Evolutionary conservation across 208 protist species (phyloP).

Genomic region (Leishmania martiniquensis): DNA sequence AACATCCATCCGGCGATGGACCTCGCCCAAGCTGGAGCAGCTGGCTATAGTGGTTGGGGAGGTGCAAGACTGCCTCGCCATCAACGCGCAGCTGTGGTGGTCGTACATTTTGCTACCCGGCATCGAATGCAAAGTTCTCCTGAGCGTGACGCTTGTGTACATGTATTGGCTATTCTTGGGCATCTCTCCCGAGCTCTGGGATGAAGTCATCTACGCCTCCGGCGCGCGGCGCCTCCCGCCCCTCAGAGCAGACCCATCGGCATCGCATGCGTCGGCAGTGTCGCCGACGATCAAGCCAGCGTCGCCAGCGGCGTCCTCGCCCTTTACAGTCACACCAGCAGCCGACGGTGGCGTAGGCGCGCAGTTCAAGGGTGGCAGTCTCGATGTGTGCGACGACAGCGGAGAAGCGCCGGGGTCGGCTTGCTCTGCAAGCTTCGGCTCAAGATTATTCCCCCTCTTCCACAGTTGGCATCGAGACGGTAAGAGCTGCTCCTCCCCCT

Average conservation of each 20-base stretch:
- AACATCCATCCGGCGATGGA: slow-evolving; percentile 75
- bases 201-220: slow-evolving; percentile 33
- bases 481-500: not conserved
- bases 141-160: slow-evolving; percentile 28
- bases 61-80: slow-evolving; percentile 31
- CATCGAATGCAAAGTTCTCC: slow-evolving; percentile 8
- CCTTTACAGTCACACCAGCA: not conserved
- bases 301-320: not conserved
- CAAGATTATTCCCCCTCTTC: not conserved
- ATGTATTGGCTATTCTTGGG: slow-evolving; percentile 41
- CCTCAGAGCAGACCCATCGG: not conserved
- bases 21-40: slow-evolving; percentile 37
- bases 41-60: slow-evolving; percentile 14
- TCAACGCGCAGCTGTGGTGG: slow-evolving; percentile 46
- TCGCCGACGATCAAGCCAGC: not conserved
- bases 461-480: not conserved
- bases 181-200: slow-evolving; percentile 30
- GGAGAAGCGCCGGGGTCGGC: not conserved
- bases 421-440: not conserved
- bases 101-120: slow-evolving; percentile 18
- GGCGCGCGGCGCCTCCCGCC: slow-evolving; percentile 14
- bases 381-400: not conserved
- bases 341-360: not conserved
- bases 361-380: not conserved
- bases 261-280: not conserved